Evolutionary conservation across 768 basidiomycete genomes (phyloP).

Genomic region (Psilocybe subaeruginosa): DNA sequence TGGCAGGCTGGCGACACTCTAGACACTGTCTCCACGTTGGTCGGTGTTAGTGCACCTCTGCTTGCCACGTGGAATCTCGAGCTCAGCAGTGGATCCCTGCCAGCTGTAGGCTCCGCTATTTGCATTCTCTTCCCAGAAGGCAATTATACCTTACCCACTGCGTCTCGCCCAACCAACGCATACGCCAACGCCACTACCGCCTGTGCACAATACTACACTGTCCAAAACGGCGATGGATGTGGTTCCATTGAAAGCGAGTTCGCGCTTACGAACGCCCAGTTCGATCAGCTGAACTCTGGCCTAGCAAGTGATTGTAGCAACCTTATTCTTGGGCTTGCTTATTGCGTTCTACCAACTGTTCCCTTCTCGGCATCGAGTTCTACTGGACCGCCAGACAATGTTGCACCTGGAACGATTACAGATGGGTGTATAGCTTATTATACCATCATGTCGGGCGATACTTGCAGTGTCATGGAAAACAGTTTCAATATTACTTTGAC

Average conservation of each 20-base stretch:
- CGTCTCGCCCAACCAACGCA: conserved; percentile 18
- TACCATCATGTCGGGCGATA: conserved; percentile 4
- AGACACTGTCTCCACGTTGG: conserved; percentile 8
- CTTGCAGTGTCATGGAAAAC: conserved; percentile 3
- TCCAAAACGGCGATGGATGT: conserved; percentile 6
- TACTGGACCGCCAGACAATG: conserved; percentile 9
- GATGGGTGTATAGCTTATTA: conserved; percentile 25
- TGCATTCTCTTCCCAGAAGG: conserved; percentile 6
- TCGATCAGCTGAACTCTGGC: conserved; percentile 7
- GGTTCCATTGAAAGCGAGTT: neutral
- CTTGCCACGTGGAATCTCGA: conserved; percentile 25
- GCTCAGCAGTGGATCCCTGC: conserved; percentile 12
- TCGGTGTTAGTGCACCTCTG: conserved; percentile 11
- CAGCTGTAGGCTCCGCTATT: neutral
- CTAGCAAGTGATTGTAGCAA: conserved; percentile 17
- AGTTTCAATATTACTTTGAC: conserved; percentile 14
- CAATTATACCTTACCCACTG: conserved; percentile 25
- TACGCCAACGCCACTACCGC: conserved; percentile 14
- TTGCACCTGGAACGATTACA: conserved; percentile 22
- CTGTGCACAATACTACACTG: conserved; percentile 11
- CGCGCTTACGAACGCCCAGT: conserved; percentile 6
- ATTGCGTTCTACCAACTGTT: conserved; percentile 11
- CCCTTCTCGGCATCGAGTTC: neutral
- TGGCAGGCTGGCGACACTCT: neutral
- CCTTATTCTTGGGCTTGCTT: conserved; percentile 15